Percentiles rank a stretch among this genome's conserved stretches.
Conservation (phyloP, 768 basidiomycete species). For the Rhizopogon roseolus region DNA sequence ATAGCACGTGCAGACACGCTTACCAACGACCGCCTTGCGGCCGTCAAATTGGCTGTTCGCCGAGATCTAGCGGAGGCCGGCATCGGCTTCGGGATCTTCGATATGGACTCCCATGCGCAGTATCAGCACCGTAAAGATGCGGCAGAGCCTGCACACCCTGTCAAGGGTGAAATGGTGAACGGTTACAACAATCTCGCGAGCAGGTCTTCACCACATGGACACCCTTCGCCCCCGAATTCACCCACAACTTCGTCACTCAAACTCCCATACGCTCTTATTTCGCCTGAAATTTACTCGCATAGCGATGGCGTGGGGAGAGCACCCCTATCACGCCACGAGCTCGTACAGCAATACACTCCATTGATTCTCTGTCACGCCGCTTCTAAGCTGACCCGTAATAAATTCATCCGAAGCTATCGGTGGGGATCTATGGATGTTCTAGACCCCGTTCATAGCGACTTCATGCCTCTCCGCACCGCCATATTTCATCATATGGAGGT, state of each 20-base stretch:
- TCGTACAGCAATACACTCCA: constrained; percentile 70
- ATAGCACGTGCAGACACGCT: constrained; percentile 78
- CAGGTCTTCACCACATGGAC: constrained; percentile 44
- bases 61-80: constrained; percentile 79
- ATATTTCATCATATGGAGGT: constrained; percentile 91
- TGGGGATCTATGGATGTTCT: constrained; percentile 85
- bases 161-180: constrained; percentile 50
- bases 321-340: constrained; percentile 60
- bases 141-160: constrained; percentile 33
- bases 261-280: constrained; percentile 80
- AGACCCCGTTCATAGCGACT: constrained; percentile 78
- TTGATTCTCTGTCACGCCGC: constrained; percentile 38
- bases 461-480: constrained; percentile 67
- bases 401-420: constrained; percentile 68
- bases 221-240: constrained; percentile 63
- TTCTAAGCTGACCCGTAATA: constrained; percentile 50
- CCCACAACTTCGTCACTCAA: constrained; percentile 58
- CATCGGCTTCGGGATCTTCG: constrained; percentile 88
- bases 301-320: constrained; percentile 69
- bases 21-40: constrained; percentile 75
- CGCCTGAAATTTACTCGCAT: constrained; percentile 80
- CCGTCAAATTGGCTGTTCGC: constrained; percentile 76
- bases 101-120: constrained; percentile 57
- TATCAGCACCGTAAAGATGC: constrained; percentile 41
- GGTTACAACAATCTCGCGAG: constrained; percentile 46